Evolutionary conservation across 495 filamentous ascomycete genomes (phyloP).

Genomic region (Thermothielavioides terrestris): DNA sequence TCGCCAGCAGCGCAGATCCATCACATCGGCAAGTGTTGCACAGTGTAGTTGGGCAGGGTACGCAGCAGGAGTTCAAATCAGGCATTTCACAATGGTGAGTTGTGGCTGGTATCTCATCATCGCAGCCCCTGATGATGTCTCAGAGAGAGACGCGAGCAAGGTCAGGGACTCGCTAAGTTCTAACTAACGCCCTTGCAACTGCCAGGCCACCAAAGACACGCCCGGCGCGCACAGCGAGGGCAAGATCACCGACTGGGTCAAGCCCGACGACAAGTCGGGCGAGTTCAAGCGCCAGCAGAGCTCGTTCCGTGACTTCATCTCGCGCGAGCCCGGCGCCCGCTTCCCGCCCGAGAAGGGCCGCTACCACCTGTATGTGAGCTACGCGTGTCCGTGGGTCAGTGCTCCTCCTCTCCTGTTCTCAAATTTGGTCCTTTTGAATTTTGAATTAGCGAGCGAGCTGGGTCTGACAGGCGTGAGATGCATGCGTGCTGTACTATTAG

Average conservation of each 20-base stretch:
- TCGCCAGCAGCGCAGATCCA: too few species aligned
- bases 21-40: too few species aligned
- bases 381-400: conserved; percentile 68
- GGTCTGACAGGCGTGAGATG: background rate
- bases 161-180: background rate
- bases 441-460: too few species aligned
- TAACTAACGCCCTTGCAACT: too few species aligned
- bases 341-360: conserved; percentile 68
- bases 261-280: conserved; percentile 61
- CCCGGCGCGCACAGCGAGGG: background rate
- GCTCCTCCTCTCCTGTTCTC: background rate
- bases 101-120: too few species aligned
- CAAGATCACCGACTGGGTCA: conserved; percentile 78
- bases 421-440: background rate
- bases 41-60: too few species aligned
- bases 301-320: conserved; percentile 65
- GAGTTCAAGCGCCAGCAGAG: conserved; percentile 81
- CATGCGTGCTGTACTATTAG: conserved; percentile 3
- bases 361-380: conserved; percentile 70
- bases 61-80: too few species aligned
- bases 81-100: too few species aligned
- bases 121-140: too few species aligned
- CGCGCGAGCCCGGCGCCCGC: conserved; percentile 43
- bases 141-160: background rate
- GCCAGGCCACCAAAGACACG: conserved; percentile 14